Base-by-base conservation (phyloP, 441 rosid genomes). In the Metrosideros polymorpha region DNA sequence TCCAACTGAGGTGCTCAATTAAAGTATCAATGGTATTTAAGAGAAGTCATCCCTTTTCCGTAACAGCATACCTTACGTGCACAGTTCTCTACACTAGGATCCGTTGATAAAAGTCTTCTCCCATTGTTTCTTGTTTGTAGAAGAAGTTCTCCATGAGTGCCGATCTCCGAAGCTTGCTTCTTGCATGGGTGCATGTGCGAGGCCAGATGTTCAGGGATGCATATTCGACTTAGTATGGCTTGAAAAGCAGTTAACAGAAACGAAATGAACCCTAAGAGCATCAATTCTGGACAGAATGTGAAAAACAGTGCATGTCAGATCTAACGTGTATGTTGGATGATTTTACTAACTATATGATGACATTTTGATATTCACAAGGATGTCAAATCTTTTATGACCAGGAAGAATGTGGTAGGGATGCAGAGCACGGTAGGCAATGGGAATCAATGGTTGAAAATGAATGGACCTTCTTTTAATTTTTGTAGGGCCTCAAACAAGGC, bases 181-280 rank as follows among this genome's bases (percentile, higher is more conserved):
- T 91, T 91, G 91, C 99, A 97, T 4, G 99, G 99, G 79, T 94
- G 95, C 98, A 95, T 91, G 83, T 83, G 82, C 82, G 82, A 83
- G 12, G 92, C 90, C 79, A 92, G 85, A 35, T 66, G 30, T 54
- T 86, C 53, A 45, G 96, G 92, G 66, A 95, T 91, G 89, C 99
- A 97, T 19, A 95, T 91, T 53, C 87, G 87, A 86, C 90, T 90
- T 27, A 97, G 90, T 32, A 91, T 52, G 18, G 89, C 66, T 88
- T 95, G 99, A 35, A 92, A 92, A 17, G 94, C 97, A 3, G 97
- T 94, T 82, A 97, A 89, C 83, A 97, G 88, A 25, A 97, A 93
- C 57, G 99, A 97, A 85, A 95, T 91, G 92, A 97, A 95, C 82
- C 99, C 99, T 7, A 97, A 89, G 50, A 97, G 96, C 99, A 97